Conservation (phyloP, 2,329 filamentous ascomycete genomes). For the Akanthomyces dipterigenus region DNA sequence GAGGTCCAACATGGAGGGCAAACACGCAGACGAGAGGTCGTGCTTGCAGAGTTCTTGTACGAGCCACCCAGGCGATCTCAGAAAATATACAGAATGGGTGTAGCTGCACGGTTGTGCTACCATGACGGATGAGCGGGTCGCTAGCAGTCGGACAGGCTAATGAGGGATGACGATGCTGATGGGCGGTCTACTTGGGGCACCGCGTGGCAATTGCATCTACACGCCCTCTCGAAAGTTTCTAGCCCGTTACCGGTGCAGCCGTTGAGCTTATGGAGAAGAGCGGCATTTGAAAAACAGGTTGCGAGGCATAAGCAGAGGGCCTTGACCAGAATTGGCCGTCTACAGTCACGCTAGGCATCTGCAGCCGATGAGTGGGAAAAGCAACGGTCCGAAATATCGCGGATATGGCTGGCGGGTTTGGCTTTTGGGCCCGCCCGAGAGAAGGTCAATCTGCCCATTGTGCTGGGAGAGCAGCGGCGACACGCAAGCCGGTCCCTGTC, state of each 20-base stretch:
- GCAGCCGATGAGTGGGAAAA: background rate
- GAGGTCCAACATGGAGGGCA: background rate
- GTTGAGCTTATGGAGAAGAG: background rate
- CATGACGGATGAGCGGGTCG: background rate
- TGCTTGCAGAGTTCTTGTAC: too few relatives aligned
- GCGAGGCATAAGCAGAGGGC: background rate
- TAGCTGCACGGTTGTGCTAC: background rate
- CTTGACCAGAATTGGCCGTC: background rate
- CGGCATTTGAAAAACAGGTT: background rate
- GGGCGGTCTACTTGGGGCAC: background rate
- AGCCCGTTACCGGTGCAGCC: background rate
- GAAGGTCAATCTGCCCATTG: background rate
- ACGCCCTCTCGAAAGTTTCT: too few relatives aligned
- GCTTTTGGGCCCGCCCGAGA: background rate
- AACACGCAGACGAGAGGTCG: background rate
- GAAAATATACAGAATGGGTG: background rate
- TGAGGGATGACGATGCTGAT: background rate
- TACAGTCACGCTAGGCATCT: background rate
- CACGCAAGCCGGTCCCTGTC: background rate
- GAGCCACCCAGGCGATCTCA: background rate
- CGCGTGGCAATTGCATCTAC: too few relatives aligned
- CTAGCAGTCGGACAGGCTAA: background rate
- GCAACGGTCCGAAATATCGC: slow-evolving; percentile 2
- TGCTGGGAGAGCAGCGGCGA: background rate
- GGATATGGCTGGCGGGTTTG: background rate